Evolutionary conservation across 1,139 yeast species (phyloP).

Genomic region (Yamadazyma taylorii): DNA sequence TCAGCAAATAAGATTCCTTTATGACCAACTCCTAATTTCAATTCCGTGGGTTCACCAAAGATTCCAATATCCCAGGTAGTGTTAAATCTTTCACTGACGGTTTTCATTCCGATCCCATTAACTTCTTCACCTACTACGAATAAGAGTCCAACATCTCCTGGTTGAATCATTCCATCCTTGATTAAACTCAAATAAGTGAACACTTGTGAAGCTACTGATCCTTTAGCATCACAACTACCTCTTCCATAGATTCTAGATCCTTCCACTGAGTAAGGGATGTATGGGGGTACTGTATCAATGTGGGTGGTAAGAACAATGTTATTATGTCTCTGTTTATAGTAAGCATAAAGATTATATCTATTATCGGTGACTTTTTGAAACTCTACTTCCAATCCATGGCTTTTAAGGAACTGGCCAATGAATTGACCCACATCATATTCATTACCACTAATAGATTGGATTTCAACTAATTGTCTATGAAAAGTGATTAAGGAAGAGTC

Average conservation of each 20-base stretch:
- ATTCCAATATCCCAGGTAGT: slow-evolving; percentile 60
- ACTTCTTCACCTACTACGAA: slow-evolving; percentile 73
- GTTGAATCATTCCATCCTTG: slow-evolving; percentile 33
- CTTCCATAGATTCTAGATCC: slow-evolving; percentile 59
- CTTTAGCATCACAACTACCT: slow-evolving; percentile 70
- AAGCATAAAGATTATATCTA: slow-evolving; percentile 60
- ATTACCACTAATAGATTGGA: slow-evolving; percentile 34
- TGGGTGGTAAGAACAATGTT: slow-evolving; percentile 60
- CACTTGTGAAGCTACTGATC: slow-evolving; percentile 63
- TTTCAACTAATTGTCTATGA: slow-evolving; percentile 36
- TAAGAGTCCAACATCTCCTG: slow-evolving; percentile 59
- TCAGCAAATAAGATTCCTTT: slow-evolving; percentile 53
- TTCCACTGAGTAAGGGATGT: slow-evolving; percentile 49
- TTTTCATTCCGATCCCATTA: slow-evolving; percentile 59
- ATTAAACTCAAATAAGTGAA: slow-evolving; percentile 50
- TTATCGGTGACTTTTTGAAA: slow-evolving; percentile 31
- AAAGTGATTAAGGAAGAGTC: slow-evolving; percentile 21
- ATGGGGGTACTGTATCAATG: slow-evolving; percentile 75
- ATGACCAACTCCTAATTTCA: slow-evolving; percentile 69
- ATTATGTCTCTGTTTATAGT: slow-evolving; percentile 48
- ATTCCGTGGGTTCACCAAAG: slow-evolving; percentile 76
- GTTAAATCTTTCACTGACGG: slow-evolving; percentile 38
- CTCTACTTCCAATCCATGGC: slow-evolving; percentile 54
- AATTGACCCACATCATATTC: slow-evolving; percentile 34
- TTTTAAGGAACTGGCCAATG: slow-evolving; percentile 34